phyloP scores from a whole-genome alignment of 345 rosid species.

The Melaleuca quinquenervia region DNA sequence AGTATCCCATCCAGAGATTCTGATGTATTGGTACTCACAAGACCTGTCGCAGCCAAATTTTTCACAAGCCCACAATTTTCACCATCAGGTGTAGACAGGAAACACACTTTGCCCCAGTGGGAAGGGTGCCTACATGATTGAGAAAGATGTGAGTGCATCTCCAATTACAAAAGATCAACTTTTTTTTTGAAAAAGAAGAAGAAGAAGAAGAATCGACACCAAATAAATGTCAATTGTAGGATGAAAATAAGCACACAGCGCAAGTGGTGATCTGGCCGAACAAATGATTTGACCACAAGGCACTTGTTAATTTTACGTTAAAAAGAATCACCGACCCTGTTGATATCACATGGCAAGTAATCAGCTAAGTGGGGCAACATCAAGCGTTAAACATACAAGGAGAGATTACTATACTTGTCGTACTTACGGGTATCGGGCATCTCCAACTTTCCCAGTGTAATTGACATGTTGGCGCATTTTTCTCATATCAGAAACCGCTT shows the following conservation, averaged over 20 bases:
- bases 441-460: conserved; percentile 93
- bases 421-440: conserved; percentile 97
- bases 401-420: background rate
- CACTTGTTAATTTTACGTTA: background rate
- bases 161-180: background rate
- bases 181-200: background rate
- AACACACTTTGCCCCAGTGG: conserved; percentile 96
- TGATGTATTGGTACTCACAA: conserved; percentile 43
- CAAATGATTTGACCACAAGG: background rate
- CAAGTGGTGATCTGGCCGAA: background rate
- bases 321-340: background rate
- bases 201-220: background rate
- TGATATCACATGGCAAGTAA: background rate
- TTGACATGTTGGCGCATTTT: conserved; percentile 74
- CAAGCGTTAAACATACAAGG: background rate
- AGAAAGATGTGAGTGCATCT: background rate
- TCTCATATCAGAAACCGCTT: conserved; percentile 71
- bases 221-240: background rate
- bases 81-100: conserved; percentile 91
- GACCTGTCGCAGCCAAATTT: conserved; percentile 72
- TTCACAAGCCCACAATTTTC: conserved; percentile 98
- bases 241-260: background rate
- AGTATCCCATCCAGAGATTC: conserved; percentile 37
- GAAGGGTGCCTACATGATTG: conserved; percentile 66
- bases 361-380: background rate